Percentiles rank a stretch among this genome's conserved stretches.
Evolutionary conservation across 108 stramenopile species (phyloP).

Genomic region (Pseudonitzschia delicatissima): DNA sequence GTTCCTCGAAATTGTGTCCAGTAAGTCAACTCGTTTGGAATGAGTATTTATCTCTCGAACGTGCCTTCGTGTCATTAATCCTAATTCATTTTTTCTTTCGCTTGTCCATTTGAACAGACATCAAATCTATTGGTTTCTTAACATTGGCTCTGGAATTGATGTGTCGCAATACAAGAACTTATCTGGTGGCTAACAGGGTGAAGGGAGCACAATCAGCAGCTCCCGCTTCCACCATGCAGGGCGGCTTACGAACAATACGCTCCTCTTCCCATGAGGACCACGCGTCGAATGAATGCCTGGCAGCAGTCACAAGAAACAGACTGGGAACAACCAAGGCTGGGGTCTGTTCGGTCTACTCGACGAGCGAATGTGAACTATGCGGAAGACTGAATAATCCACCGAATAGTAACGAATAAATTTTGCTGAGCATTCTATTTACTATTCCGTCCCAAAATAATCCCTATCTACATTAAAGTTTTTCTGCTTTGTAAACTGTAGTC

Average conservation of each 20-base stretch:
- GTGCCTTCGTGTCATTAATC: neutral
- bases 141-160: constrained; percentile 75
- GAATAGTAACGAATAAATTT: too few relatives aligned
- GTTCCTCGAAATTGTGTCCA: constrained; percentile 65
- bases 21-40: constrained; percentile 8
- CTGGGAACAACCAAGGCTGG: constrained; percentile 18
- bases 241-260: constrained; percentile 17
- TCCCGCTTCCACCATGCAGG: neutral
- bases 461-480: too few relatives aligned
- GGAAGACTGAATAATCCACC: too few relatives aligned
- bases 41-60: neutral
- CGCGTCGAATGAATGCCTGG: constrained; percentile 53
- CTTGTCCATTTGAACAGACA: constrained; percentile 6
- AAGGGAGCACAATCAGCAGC: constrained; percentile 1
- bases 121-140: constrained; percentile 66
- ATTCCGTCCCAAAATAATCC: too few relatives aligned
- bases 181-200: constrained; percentile 36
- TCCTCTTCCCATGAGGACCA: constrained; percentile 8
- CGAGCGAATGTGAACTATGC: constrained; percentile 11
- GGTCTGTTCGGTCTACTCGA: constrained; percentile 11
- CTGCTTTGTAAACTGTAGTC: too few relatives aligned
- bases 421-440: too few relatives aligned
- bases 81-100: neutral
- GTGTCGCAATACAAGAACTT: constrained; percentile 63
- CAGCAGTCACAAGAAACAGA: constrained; percentile 30